Evolutionary conservation across 345 rosid species (phyloP), one percentile per base, ranked within the genome.

Genomic region (Corymbia maculata): DNA sequence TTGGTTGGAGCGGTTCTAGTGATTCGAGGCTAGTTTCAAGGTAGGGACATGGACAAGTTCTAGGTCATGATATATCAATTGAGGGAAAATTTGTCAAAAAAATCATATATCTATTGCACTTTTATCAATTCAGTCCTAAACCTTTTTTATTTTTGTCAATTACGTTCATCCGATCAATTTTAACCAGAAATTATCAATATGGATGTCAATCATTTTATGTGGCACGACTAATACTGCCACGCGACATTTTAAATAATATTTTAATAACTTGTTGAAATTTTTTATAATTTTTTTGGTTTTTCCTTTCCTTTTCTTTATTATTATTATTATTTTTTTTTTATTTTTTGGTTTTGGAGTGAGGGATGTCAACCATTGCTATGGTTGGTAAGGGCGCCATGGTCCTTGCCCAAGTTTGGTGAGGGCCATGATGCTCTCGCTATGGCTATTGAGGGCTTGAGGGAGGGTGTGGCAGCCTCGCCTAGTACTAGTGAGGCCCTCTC

Each of bases 161-260:
- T 55, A 2, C 21, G 28, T 0, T 2, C 21, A 55, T 55, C 1
- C 2, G 5, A 4, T 28, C 22, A 55, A 55, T 55, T 55, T 55
- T 10, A 55, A 55, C 9, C 0, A 0, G 5, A 55, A 22, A 8
- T 1, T 22, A 12, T 55, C 9, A 1, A 55, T 0, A 5, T 55
- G 61, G 61, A 55, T 21, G 4, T 1, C 1, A 1, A 0, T 0
- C 9, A 53, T 21, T 26, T 1, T 21, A 53, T 0, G 10, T 21
- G 0, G 1, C 22, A 55, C 22, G 61, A 0, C 1, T n/a, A n/a
- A n/a, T n/a, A n/a, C n/a, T n/a, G n/a, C n/a, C n/a, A n/a, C n/a
- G n/a, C n/a, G 61, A 55, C 28, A 8, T 55, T 55, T 55, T 22
- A 3, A 55, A 55, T 55, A 22, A 22, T 55, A 55, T 55, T 55